These are phyloP conservation scores for Tilletia horrida DNA, from an alignment of 1,284 basidiomycete genomes.

Conservation along the genomic window DNA sequence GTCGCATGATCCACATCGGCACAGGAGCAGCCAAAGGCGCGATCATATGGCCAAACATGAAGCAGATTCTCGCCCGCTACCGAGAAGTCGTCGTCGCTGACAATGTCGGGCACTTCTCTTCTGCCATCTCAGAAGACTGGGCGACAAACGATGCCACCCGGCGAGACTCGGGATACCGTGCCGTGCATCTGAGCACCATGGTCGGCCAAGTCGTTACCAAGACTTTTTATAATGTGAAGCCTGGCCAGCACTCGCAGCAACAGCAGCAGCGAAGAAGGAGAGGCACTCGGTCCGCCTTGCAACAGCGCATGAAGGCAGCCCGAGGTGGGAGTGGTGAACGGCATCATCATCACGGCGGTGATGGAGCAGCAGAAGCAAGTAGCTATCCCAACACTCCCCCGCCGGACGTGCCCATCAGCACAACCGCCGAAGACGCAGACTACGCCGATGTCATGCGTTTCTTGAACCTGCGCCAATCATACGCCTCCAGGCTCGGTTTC, in stretches of 20 bases:
- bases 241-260: no score
- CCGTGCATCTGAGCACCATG: slow-evolving; percentile 28
- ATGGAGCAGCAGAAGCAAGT: no score
- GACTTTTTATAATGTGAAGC: slow-evolving; percentile 30
- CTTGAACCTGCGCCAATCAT: slow-evolving; percentile 5
- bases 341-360: not conserved
- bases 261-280: no score
- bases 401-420: no score
- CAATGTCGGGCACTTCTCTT: slow-evolving; percentile 34
- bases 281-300: no score
- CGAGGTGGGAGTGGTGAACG: not conserved
- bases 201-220: slow-evolving; percentile 28
- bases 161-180: slow-evolving; percentile 31
- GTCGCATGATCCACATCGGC: slow-evolving; percentile 31
- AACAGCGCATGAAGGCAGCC: no score
- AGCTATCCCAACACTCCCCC: no score
- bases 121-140: slow-evolving; percentile 17
- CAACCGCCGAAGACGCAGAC: slow-evolving; percentile 1
- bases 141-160: slow-evolving; percentile 23
- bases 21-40: slow-evolving; percentile 30
- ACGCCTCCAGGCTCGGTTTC: slow-evolving; percentile 21
- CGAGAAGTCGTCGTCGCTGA: slow-evolving; percentile 28
- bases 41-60: slow-evolving; percentile 33
- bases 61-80: slow-evolving; percentile 35
- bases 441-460: slow-evolving; percentile 4